phyloP scores from a whole-genome alignment of 331 rosid species.

The Acacia concinna region DNA sequence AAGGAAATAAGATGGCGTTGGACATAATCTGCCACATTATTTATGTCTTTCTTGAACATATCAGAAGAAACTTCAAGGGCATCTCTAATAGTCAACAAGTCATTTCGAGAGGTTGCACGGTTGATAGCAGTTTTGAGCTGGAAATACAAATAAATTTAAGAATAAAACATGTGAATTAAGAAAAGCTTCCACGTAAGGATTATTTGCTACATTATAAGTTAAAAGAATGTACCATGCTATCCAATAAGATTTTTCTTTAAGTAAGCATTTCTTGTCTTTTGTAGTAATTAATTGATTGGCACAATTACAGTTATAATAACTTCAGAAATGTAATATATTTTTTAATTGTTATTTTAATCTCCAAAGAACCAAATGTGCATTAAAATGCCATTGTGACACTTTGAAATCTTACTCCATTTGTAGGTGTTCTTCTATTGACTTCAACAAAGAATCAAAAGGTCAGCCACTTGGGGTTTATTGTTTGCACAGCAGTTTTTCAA shows the following conservation, averaged over 20 bases:
- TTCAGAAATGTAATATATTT: not conserved
- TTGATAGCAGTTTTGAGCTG: conserved; percentile 95
- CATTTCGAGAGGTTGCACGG: conserved; percentile 91
- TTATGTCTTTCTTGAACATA: conserved; percentile 82
- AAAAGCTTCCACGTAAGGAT: not conserved
- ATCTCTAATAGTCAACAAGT: conserved; percentile 79
- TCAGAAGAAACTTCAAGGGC: conserved; percentile 99
- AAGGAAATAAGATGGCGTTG: conserved; percentile 94
- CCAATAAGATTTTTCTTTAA: not conserved
- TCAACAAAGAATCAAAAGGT: conserved; percentile 1
- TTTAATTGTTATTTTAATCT: conserved; percentile 10
- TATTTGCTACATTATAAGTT: conserved; percentile 12
- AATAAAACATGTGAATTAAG: conserved; percentile 10
- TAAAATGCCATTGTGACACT: not conserved
- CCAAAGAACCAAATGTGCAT: not conserved
- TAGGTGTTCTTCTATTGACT: not conserved
- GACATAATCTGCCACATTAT: conserved; percentile 78
- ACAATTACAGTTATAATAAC: not conserved
- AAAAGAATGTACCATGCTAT: conserved; percentile 3
- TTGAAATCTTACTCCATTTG: conserved; percentile 17
- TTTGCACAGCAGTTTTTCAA: conserved; percentile 24
- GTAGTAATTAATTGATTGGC: conserved; percentile 7
- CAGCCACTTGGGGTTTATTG: not conserved
- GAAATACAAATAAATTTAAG: conserved; percentile 31
- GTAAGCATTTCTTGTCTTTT: not conserved